Evolutionary conservation across 345 rosid species (phyloP).

Genomic region (Pseudoturritis turrita): DNA sequence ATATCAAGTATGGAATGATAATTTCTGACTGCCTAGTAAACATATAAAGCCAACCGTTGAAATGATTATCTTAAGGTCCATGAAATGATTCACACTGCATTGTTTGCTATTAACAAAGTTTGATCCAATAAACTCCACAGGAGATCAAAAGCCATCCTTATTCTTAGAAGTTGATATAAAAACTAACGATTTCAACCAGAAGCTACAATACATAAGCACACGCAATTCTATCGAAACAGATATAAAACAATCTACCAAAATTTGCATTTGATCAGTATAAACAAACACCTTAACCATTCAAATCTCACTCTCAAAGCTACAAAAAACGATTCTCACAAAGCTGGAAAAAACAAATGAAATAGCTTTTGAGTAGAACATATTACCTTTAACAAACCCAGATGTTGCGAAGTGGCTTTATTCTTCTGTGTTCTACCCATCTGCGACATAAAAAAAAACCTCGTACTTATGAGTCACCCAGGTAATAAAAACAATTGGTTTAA

Average conservation of each 20-base stretch:
- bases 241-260: not conserved
- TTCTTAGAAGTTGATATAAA: not conserved
- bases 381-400: conserved; percentile 95
- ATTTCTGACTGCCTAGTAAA: not conserved
- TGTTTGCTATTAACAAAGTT: too few species aligned
- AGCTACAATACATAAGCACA: not conserved
- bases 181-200: not conserved
- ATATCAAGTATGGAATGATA: not conserved
- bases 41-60: not conserved
- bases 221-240: not conserved
- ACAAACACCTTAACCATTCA: conserved; percentile 3
- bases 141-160: not conserved
- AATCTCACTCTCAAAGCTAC: not conserved
- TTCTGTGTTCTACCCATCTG: conserved; percentile 99
- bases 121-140: not conserved
- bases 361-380: not conserved
- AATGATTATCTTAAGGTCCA: not conserved
- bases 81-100: not conserved
- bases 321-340: not conserved
- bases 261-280: not conserved
- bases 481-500: not conserved
- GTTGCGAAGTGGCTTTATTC: conserved; percentile 95
- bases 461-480: not conserved
- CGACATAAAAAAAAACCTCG: conserved; percentile 1
- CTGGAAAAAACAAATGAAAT: not conserved